Conservation (phyloP, 169 alveolate species). For the Ophryocystis elektroscirrha region DNA sequence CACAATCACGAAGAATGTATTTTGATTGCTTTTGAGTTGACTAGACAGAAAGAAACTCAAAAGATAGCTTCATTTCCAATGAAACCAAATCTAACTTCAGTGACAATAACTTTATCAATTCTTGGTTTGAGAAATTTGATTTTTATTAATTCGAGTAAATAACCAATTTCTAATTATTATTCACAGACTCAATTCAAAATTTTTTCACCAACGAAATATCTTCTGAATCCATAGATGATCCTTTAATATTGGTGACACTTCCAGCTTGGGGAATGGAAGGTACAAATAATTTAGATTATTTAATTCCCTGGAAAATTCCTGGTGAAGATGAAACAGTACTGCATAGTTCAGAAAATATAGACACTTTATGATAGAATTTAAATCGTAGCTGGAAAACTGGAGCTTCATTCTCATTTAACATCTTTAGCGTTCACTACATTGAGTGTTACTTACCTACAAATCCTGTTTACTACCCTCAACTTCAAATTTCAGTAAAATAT, state of each 20-base stretch:
- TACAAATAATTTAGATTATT: neutral
- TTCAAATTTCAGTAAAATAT: slow-evolving; percentile 30
- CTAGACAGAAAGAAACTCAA: slow-evolving; percentile 40
- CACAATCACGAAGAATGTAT: slow-evolving; percentile 29
- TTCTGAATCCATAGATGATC: slow-evolving; percentile 19
- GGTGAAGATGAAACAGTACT: slow-evolving; percentile 13
- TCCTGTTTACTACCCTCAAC: slow-evolving; percentile 52
- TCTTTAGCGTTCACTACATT: slow-evolving; percentile 37
- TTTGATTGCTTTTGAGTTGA: slow-evolving; percentile 43
- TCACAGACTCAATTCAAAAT: neutral
- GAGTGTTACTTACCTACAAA: slow-evolving; percentile 49
- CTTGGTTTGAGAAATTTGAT: slow-evolving; percentile 39
- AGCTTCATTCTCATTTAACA: slow-evolving; percentile 44
- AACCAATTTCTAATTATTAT: neutral
- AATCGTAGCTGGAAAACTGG: slow-evolving; percentile 37
- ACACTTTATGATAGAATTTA: slow-evolving; percentile 15
- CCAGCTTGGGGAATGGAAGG: slow-evolving; percentile 13
- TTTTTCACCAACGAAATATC: too few relatives aligned
- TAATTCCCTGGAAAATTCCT: slow-evolving; percentile 6
- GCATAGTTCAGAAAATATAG: neutral
- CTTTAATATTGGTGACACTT: neutral
- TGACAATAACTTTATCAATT: slow-evolving; percentile 33
- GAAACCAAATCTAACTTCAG: slow-evolving; percentile 44
- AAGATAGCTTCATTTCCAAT: slow-evolving; percentile 49
- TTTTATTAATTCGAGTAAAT: slow-evolving; percentile 18